A percentile compares a stretch with the other conserved stretches of the same genome.
These are phyloP conservation scores for Tarenaya hassleriana DNA, from an alignment of 345 rosid genomes.

Conservation along the genomic window DNA sequence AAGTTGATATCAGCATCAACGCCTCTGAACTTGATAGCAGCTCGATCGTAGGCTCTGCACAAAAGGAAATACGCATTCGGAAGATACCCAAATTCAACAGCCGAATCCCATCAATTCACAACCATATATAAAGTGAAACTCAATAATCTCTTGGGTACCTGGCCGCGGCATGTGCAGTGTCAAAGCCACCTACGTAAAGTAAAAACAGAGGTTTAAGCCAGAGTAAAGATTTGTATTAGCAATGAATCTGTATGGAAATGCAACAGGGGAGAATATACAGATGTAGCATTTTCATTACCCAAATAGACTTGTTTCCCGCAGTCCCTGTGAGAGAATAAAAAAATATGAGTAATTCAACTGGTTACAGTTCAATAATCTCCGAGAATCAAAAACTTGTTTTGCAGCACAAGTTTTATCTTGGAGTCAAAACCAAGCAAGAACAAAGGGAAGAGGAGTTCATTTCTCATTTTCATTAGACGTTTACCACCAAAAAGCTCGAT, in stretches of 20 bases:
- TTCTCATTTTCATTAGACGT: no score
- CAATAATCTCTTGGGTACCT: slow-evolving; percentile 37
- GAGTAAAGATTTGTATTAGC: background rate
- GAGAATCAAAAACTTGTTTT: no score
- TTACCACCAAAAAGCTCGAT: no score
- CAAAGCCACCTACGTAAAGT: slow-evolving; percentile 74
- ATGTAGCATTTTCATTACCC: slow-evolving; percentile 38
- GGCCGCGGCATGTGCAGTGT: slow-evolving; percentile 98
- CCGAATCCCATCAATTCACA: background rate
- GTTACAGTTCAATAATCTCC: slow-evolving; percentile 9
- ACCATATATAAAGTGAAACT: background rate
- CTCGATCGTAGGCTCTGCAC: slow-evolving; percentile 89
- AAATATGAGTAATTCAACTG: background rate
- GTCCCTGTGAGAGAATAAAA: slow-evolving; percentile 52
- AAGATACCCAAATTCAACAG: background rate
- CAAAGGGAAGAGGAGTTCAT: no score
- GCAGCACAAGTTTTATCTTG: no score
- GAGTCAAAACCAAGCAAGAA: no score
- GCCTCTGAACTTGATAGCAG: slow-evolving; percentile 94
- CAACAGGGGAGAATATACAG: background rate
- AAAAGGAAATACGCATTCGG: background rate
- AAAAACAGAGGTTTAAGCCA: slow-evolving; percentile 15
- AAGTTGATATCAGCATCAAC: slow-evolving; percentile 93
- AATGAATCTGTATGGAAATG: no score
- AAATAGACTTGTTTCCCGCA: slow-evolving; percentile 95